Base-by-base conservation (phyloP, 768 basidiomycete species). In the Hericium alpestre region DNA sequence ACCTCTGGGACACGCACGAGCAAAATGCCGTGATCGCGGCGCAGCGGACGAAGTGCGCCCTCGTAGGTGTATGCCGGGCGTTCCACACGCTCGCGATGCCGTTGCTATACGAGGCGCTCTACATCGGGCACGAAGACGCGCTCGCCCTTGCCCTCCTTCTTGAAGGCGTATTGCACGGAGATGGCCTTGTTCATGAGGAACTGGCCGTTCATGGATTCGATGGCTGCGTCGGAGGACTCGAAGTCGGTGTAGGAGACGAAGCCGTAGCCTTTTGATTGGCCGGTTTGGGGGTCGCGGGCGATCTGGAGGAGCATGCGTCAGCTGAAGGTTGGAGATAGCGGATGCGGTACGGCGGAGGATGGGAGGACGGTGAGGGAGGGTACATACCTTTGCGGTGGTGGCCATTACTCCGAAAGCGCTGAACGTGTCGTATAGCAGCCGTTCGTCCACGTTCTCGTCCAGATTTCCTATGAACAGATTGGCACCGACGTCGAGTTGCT, bases 181-280 rank as follows among this genome's bases (percentile, higher is more conserved):
- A 99, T 91, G 55, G 93, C 88, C 73, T 97, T 97, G 78, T 98
- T 97, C 87, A 94, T 94, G 50, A 98, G 78, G 81, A 92, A 97
- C 67, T 98, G 94, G 40, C 85, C 84, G 64, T 97, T 94, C 95
- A 98, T 97, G 10, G 91, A 83, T 70, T 97, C 96, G 56, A 95
- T 80, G 16, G 96, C 95, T 4, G 90, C 90, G 69, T 99, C 96
- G 39, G 96, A 91, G 8, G 94, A 83, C 67, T 98, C 95, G 69
- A 99, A 99, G 67, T 97, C 93, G 55, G 93, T 93, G 72, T 93
- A 99, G 15, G 93, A 87, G 57, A 96, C 90, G 69, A 98, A 99
- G 52, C 93, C 96, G 67, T 96, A 97, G 58, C 95, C 93, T 77
- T 97, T 97, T 46, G 93, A 96, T 55, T 80, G 78, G 38, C 93